phyloP scores from a whole-genome alignment of 225 moss, liverwort and hornwort genomes.

The Bryum argenteum region DNA sequence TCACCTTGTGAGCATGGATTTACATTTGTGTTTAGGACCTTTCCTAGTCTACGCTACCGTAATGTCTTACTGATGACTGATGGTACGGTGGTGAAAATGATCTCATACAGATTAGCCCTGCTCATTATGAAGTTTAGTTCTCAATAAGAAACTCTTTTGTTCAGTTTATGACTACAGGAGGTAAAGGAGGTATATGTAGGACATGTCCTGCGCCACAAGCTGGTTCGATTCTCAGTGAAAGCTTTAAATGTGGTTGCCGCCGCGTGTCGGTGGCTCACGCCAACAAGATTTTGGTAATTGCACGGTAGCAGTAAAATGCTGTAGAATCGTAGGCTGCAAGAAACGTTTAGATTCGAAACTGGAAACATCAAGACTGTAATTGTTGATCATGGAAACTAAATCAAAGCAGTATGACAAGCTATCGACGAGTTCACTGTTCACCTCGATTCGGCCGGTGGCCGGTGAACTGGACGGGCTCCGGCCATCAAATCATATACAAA shows the following conservation, averaged over 20 bases:
- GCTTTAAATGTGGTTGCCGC: neutral
- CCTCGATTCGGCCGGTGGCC: neutral
- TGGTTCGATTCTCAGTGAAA: neutral
- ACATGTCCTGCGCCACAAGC: neutral
- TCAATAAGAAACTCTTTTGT: neutral
- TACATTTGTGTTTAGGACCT: neutral
- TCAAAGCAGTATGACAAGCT: neutral
- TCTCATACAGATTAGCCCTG: neutral
- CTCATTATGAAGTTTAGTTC: neutral
- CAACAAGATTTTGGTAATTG: neutral
- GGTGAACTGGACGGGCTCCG: conserved; percentile 10
- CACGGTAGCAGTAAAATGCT: neutral
- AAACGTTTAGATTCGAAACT: neutral
- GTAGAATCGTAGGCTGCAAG: neutral
- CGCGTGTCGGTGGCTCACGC: neutral
- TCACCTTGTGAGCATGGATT: neutral
- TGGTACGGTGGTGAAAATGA: neutral
- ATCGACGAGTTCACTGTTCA: conserved; percentile 19
- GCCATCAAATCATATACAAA: neutral
- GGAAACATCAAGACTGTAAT: neutral
- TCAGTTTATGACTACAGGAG: neutral
- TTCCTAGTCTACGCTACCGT: too few relatives aligned
- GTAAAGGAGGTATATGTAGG: neutral
- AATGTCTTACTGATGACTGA: too few relatives aligned
- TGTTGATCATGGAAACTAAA: neutral